Evolutionary conservation across 202 grass and related monocot species (phyloP).

Genomic region (Dendrocalamus latiflorus): DNA sequence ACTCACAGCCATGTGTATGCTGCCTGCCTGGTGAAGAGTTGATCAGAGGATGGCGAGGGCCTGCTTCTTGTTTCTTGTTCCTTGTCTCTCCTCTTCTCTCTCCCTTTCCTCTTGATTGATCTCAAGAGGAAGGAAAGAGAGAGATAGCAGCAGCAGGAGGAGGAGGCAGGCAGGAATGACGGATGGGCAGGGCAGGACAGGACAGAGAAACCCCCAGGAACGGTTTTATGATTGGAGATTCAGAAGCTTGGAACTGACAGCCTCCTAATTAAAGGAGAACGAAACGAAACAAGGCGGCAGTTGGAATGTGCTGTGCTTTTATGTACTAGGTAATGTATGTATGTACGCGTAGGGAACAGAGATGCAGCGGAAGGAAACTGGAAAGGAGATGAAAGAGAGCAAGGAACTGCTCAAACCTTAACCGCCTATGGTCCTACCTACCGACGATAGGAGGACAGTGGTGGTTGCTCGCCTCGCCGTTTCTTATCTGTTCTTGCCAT

Average conservation of each 20-base stretch:
- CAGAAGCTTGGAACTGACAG: slow-evolving; percentile 25
- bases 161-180: not conserved
- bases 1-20: slow-evolving; percentile 31
- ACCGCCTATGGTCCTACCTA: not conserved
- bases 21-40: not conserved
- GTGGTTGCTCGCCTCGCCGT: not conserved
- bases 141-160: not conserved
- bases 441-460: not conserved
- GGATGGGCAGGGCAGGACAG: not conserved
- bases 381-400: not conserved
- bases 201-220: not conserved
- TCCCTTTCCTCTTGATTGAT: not conserved
- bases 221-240: slow-evolving; percentile 15
- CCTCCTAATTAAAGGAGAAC: slow-evolving; percentile 24
- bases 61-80: not conserved
- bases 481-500: not conserved
- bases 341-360: not conserved
- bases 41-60: not conserved
- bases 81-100: not conserved
- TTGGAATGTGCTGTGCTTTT: slow-evolving; percentile 25
- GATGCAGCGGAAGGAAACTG: not conserved
- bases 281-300: not conserved
- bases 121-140: slow-evolving; percentile 6
- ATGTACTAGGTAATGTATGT: not conserved
- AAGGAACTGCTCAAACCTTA: slow-evolving; percentile 10